Evolutionary conservation across 352 stramenopile genomes (phyloP).

Genomic region (Hyaloperonospora brassicae): DNA sequence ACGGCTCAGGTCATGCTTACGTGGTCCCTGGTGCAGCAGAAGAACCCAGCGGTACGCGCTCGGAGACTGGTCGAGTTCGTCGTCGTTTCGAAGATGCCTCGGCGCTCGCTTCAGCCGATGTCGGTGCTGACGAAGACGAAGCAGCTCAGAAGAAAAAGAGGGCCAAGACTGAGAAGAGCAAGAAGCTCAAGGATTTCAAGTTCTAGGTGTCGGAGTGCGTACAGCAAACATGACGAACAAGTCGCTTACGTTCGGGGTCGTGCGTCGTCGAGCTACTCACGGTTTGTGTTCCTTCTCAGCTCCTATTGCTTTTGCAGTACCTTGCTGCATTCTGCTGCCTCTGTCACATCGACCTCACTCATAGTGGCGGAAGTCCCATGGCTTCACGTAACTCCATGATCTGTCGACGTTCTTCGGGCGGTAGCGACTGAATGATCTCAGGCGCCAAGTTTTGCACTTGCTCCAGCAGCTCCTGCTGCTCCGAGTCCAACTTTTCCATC

Average conservation of each 20-base stretch:
- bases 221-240: constrained; percentile 14
- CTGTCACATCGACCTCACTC: constrained; percentile 20
- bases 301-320: neutral
- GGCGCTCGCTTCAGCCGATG: constrained; percentile 23
- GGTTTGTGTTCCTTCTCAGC: neutral
- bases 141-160: constrained; percentile 64
- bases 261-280: neutral
- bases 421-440: constrained; percentile 73
- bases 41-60: constrained; percentile 28
- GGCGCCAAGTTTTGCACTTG: constrained; percentile 75
- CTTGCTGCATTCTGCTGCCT: constrained; percentile 1
- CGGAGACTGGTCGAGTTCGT: constrained; percentile 48
- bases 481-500: constrained; percentile 61
- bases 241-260: too few relatives aligned
- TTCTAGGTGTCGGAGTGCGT: constrained; percentile 44
- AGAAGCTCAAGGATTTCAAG: constrained; percentile 83
- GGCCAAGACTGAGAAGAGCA: constrained; percentile 66
- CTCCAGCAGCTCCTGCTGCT: constrained; percentile 72
- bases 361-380: constrained; percentile 65
- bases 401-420: constrained; percentile 58
- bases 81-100: constrained; percentile 63
- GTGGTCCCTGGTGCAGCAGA: constrained; percentile 41
- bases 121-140: constrained; percentile 46
- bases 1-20: constrained; percentile 68
- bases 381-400: constrained; percentile 81